Base-by-base conservation (phyloP, 192 early-diverging fungal species). In the Podila verticillata region DNA sequence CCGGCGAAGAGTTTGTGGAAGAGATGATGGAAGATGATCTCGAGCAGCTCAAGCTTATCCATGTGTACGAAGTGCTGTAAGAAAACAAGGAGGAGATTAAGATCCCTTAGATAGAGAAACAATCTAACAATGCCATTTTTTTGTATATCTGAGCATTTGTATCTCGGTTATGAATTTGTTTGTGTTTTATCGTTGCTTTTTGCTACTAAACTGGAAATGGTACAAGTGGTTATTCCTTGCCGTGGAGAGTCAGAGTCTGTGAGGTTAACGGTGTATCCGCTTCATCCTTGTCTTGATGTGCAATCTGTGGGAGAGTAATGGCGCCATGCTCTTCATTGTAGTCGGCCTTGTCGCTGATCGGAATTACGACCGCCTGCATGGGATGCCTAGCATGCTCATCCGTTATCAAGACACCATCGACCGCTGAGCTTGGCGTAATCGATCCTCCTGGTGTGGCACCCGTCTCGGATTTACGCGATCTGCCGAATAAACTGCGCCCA, bases 31-130 rank as follows among this genome's bases (percentile, higher is more conserved):
- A 88, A 35, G 87, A 87, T 69, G 86, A 89, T 47, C 26, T 84
- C 7, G 86, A 86, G 36, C 86, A 86, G 8, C 79, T 89, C 31
- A 84, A 84, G 48, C 74, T 85, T 44, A 82, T 90, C 19, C 87
- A 90, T 58, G 54, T 88, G n/a, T 90, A 90, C 60, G 79, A 82
- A 72, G 88, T 90, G 6, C 60, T 85, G 34, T 89, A 44, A 44
- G 17, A 84, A 68, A 61, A 17, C n/a, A n/a, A n/a, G n/a, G n/a
- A n/a, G n/a, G n/a, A n/a, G n/a, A n/a, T n/a, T n/a, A n/a, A n/a
- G 15, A 5, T 13, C 19, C 31, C 15, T 31, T 19, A 59, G 57
- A 30, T 5, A 30, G 30, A 58, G 57, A 58, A n/a, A 5, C 57
- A 17, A 39, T 1, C 39, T 6, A 59, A 17, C 7, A 59, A 59